Evolutionary conservation across 2,329 filamentous ascomycete genomes (phyloP).

Genomic region (Cladosporium sp.): DNA sequence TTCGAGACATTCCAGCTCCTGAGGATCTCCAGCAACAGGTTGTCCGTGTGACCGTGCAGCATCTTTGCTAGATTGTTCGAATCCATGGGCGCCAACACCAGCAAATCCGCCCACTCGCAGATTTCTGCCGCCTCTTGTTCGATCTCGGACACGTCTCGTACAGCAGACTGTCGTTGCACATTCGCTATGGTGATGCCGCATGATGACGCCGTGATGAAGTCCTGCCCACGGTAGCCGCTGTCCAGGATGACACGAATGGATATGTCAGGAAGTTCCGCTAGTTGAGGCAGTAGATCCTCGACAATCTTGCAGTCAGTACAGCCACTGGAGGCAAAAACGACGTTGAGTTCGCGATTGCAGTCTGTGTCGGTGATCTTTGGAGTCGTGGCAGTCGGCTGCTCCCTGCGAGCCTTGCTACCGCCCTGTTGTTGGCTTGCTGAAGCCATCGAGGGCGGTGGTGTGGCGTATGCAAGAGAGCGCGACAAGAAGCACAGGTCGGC

Average conservation of each 20-base stretch:
- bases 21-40: conserved; percentile 72
- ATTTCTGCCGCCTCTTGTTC: conserved; percentile 56
- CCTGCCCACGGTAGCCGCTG: conserved; percentile 28
- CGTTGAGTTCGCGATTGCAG: conserved; percentile 26
- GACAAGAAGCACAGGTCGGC: neutral
- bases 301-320: conserved; percentile 31
- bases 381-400: neutral
- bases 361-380: neutral
- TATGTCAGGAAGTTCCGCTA: conserved; percentile 31
- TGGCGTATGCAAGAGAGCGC: neutral
- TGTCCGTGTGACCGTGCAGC: conserved; percentile 79
- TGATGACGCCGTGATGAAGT: conserved; percentile 30
- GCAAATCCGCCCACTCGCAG: conserved; percentile 81
- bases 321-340: conserved; percentile 33
- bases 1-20: conserved; percentile 85
- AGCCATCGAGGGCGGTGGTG: conserved; percentile 9
- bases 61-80: conserved; percentile 82
- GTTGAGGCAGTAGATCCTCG: conserved; percentile 28
- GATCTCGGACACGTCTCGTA: conserved; percentile 25
- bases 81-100: conserved; percentile 80
- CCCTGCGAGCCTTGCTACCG: conserved; percentile 2
- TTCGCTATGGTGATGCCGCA: conserved; percentile 31
- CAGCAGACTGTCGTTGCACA: conserved; percentile 19
- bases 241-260: conserved; percentile 33
- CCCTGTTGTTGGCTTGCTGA: conserved; percentile 6